Evolutionary conservation across 1,284 basidiomycete genomes (phyloP), one percentile per base, ranked within the genome.

Genomic region (Cutaneotrichosporon spelunceum): DNA sequence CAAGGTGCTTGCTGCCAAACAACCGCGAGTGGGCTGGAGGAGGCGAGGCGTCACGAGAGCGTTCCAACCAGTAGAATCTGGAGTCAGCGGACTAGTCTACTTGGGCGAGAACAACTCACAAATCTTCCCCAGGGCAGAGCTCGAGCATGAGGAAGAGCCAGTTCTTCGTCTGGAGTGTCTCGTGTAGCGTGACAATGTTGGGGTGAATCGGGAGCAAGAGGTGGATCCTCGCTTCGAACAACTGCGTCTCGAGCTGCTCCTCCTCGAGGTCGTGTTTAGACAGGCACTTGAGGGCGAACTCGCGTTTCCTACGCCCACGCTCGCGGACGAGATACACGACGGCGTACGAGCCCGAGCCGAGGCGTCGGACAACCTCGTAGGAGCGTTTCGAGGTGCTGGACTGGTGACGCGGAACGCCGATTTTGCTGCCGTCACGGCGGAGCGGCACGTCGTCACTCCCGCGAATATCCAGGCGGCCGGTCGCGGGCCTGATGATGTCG

Each of bases 181-280:
- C 87, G 78, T 97, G 88, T 29, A 99, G 86, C 21, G 94, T 94
- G 69, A 96, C 95, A 69, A 99, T 95, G 81, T 97, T 96, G 50
- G 89, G 85, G 76, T 99, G 95, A 13, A 87, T 81, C 33, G 88
- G 90, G 48, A 99, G 85, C 29, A 91, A 93, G 76, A 97, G 92
- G 78, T 99, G 95, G 64, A 99, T 91, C 50, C 87, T 91, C 53
- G 93, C 93, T 86, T 96, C 93, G 70, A 90, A 86, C 80, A 93
- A 84, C 80, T 96, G 93, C 4, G 91, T 87, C 44, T 84, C 85
- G 71, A 94, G 83, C 67, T 90, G 88, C 61, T 94, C 91, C 69
- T 88, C 85, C 78, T 90, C 87, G 67, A 95, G 86, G 81, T 95
- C 89, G 56, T 88, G 88, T 79, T 95, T 98, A 76, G 90, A 93